Evolutionary conservation across 2,329 filamentous ascomycete species (phyloP).

Genomic region (Trichoderma afroharzianum): DNA sequence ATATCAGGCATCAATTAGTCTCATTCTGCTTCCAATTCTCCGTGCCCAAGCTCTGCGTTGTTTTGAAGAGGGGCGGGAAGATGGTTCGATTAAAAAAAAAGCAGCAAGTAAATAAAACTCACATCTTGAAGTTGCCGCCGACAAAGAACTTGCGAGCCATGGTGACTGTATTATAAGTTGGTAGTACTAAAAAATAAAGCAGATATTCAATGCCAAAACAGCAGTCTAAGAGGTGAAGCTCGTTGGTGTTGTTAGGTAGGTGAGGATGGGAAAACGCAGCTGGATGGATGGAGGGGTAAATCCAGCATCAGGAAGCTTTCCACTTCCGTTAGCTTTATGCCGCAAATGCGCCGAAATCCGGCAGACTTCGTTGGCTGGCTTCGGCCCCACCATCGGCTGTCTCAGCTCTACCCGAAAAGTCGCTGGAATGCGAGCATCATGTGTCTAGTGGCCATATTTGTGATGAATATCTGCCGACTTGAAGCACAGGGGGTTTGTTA

Average conservation of each 20-base stretch:
- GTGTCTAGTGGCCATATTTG: not conserved
- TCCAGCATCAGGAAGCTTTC: not conserved
- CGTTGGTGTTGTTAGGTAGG: not conserved
- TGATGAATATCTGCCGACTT: not conserved
- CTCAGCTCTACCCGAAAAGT: not conserved
- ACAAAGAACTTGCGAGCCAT: slow-evolving; percentile 98
- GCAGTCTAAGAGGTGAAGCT: not conserved
- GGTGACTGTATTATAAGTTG: slow-evolving; percentile 42
- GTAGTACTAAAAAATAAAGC: not conserved
- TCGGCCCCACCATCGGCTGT: slow-evolving; percentile 6
- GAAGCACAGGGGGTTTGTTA: not conserved
- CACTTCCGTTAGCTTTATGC: not conserved
- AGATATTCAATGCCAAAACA: not conserved
- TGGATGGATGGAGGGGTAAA: slow-evolving; percentile 11
- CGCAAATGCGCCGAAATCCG: slow-evolving; percentile 12
- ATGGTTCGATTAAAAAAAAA: slow-evolving; percentile 22
- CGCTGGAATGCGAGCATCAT: not conserved
- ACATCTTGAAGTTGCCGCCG: slow-evolving; percentile 99
- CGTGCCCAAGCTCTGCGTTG: slow-evolving; percentile 25
- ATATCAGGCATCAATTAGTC: not conserved
- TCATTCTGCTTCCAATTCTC: not conserved
- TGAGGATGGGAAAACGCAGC: not conserved
- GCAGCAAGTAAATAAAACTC: slow-evolving; percentile 39
- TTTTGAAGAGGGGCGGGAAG: slow-evolving; percentile 25
- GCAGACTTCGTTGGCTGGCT: not conserved